phyloP scores from a whole-genome alignment of 78 protist genomes.

The Bodo saltans region DNA sequence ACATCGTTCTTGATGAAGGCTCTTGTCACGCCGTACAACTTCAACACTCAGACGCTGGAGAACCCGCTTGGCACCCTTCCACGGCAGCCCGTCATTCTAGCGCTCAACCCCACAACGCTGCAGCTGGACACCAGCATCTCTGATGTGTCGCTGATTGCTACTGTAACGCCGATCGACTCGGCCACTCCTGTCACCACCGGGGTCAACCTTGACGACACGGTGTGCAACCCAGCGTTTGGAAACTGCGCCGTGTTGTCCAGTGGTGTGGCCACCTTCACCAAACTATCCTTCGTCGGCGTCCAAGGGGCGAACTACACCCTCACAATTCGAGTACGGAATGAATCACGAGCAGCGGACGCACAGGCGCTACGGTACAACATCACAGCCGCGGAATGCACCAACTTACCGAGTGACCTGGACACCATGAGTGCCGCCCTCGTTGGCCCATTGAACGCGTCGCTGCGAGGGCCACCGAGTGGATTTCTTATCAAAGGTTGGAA shows the following conservation, averaged over 20 bases:
- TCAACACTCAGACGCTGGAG: too few relatives aligned
- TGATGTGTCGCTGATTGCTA: not conserved
- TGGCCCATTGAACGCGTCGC: not conserved
- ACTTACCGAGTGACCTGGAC: too few relatives aligned
- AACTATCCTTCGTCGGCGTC: not conserved
- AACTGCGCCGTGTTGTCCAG: not conserved
- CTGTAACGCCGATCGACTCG: not conserved
- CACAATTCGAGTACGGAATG: not conserved
- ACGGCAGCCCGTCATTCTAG: too few relatives aligned
- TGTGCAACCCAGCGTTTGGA: not conserved
- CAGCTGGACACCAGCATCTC: not conserved
- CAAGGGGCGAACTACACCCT: not conserved
- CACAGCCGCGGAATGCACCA: too few relatives aligned
- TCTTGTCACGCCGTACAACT: too few relatives aligned
- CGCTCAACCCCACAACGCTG: too few relatives aligned
- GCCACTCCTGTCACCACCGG: not conserved
- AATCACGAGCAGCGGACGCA: not conserved
- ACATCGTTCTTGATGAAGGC: too few relatives aligned
- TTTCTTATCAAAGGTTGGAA: not conserved
- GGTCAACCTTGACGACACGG: not conserved
- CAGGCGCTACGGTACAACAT: not conserved
- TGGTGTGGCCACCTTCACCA: not conserved
- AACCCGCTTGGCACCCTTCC: too few relatives aligned
- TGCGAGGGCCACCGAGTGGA: not conserved
- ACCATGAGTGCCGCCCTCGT: not conserved